Percentiles rank a stretch among this genome's conserved stretches.
These are phyloP conservation scores for Cucurbita moschata DNA, from an alignment of 306 rosid genomes.

Conservation along the genomic window DNA sequence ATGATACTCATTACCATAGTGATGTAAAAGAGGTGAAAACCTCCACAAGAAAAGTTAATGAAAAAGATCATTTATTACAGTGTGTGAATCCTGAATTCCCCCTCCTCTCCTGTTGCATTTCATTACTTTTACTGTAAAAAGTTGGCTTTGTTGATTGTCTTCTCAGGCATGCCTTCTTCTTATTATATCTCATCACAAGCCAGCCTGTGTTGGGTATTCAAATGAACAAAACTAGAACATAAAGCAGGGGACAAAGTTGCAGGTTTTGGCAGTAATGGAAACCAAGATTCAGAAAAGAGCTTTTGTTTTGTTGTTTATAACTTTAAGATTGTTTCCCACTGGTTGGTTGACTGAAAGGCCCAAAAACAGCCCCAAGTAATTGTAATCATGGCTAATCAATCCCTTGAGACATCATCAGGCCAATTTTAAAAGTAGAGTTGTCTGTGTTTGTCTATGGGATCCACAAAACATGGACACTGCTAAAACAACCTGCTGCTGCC, in stretches of 20 bases:
- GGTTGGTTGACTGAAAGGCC: background rate
- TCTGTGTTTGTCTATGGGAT: constrained; percentile 2
- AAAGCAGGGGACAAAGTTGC: constrained; percentile 1
- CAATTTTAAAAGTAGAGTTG: background rate
- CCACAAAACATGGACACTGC: constrained; percentile 5
- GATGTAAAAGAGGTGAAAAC: constrained; percentile 13
- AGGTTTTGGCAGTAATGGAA: constrained; percentile 5
- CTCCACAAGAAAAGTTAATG: constrained; percentile 1
- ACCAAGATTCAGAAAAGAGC: constrained; percentile 1
- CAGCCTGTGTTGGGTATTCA: constrained; percentile 1
- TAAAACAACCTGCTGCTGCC: background rate
- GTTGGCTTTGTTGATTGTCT: constrained; percentile 10
- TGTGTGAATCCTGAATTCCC: constrained; percentile 17
- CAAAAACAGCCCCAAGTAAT: background rate
- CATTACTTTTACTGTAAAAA: constrained; percentile 21
- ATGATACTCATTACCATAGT: constrained; percentile 25
- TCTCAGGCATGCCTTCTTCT: background rate
- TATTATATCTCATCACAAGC: background rate
- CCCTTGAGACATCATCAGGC: background rate
- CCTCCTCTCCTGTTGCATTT: constrained; percentile 4
- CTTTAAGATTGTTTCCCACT: background rate
- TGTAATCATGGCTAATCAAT: background rate
- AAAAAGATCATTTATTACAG: constrained; percentile 14
- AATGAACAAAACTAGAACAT: background rate
- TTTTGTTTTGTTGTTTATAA: background rate